These are phyloP conservation scores for Scutellaria galericulata DNA, from an alignment of 257 asterid species.

Conservation along the genomic window DNA sequence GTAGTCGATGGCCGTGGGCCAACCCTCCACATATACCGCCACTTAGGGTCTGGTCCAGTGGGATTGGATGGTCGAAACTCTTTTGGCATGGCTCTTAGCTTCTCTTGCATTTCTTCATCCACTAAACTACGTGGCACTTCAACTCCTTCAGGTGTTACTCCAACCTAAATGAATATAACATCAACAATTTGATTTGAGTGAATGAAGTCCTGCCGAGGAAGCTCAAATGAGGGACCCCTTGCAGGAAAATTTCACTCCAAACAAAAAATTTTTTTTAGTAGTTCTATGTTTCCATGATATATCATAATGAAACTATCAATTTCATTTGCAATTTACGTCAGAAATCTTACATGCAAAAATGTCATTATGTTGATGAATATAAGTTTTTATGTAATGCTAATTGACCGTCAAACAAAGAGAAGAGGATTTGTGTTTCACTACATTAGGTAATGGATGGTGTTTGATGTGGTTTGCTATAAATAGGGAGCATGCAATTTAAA, in stretches of 20 bases:
- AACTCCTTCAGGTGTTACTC: conserved; percentile 98
- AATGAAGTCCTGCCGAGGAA: conserved; percentile 19
- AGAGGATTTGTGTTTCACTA: background rate
- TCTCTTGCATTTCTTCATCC: conserved; percentile 86
- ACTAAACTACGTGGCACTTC: conserved; percentile 97
- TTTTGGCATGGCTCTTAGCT: conserved; percentile 67
- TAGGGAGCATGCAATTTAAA: background rate
- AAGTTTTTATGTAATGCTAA: background rate
- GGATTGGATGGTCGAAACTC: conserved; percentile 74
- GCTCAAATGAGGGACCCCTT: conserved; percentile 14
- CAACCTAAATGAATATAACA: conserved; percentile 63
- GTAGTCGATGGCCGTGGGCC: conserved; percentile 83
- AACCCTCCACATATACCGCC: conserved; percentile 99
- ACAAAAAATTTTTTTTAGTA: background rate
- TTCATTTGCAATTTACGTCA: too few relatives aligned
- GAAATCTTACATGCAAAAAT: background rate
- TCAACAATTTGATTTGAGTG: conserved; percentile 1
- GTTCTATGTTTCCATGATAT: too few relatives aligned
- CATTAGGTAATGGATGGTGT: background rate
- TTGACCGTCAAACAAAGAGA: background rate
- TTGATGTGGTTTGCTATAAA: background rate
- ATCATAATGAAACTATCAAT: too few relatives aligned
- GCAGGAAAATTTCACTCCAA: conserved; percentile 25
- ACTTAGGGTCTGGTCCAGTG: conserved; percentile 91
- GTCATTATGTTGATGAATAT: background rate